Base-by-base conservation (phyloP, 192 early-diverging fungal species). In the Rhizoclosmatium sp. region DNA sequence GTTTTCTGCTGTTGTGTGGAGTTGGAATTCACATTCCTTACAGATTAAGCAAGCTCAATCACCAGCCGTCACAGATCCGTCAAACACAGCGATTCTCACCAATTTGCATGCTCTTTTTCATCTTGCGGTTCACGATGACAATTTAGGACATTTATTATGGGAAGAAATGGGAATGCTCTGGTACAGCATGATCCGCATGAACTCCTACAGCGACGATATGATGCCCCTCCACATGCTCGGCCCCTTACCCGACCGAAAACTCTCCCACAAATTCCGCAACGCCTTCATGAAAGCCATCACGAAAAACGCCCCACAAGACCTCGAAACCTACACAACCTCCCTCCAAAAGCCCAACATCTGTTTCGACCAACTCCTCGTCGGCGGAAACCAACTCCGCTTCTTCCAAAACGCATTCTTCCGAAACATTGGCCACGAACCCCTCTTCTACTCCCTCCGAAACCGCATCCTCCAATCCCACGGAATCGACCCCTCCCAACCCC, bases 131-230 rank as follows among this genome's bases (percentile, higher is more conserved):
- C 59, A 60, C 46, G 78, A 71, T 5, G 73, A 80, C 58, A 83
- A 80, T 46, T 54, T 83, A 3, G 82, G 79, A 2, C 78, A 81
- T 54, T 31, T 81, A 12, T 54, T 83, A 3, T 83, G 73, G 72
- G 82, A 83, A 71, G 79, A 83, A 71, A 56, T 83, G 54, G 78
- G 41, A 39, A 23, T 56, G 47, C 59, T 80, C n/a, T 83, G 76
- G 76, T 73, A 78, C 44, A 65, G 51, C 3, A 71, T 83, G 78
- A 59, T 78, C 5, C 72, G 82, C 19, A 56, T 83, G n/a, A 76
- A 76, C 51, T 56, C 56, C 10, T 65, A 45, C 56, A 67, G 65
- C 61, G 54, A 48, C 65, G 62, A 83, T n/a, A 19, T 76, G 54
- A 59, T 73, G 0, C 47, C 78, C 3, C 65, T 72, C 69, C 73